Evolutionary conservation across 164 flowering plant species (phyloP), one percentile per base, ranked within the genome.

Genomic region (Magnolia kwangsiensis): DNA sequence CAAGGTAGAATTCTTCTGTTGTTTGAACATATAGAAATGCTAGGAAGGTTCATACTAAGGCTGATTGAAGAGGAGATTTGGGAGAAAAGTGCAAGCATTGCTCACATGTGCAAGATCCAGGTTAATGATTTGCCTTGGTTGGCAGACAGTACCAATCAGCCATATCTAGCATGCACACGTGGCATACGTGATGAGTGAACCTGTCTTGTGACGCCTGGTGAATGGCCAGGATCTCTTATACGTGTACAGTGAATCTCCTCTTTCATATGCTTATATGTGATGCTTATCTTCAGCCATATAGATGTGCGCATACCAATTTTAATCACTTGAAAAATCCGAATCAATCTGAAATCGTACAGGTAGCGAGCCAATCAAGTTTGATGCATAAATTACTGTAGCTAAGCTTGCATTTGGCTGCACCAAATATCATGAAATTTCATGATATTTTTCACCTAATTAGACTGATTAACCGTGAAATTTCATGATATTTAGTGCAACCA

Each of bases 1-100:
- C 83, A 93, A 93, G 97, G 98, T 92, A 83, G 5, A 13, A 31
- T 20, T 70, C 49, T 13, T 9, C 18, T 55, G 18, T 3, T 55
- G 18, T 11, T 55, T 16, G 18, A 16, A 11, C 61, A 55, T 8
- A 11, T 55, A 55, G 13, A 55, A 16, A 55, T 55, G 18, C 16
- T 55, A 55, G 61, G 61, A 55, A 55, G 18, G 18, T 55, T 55
- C 61, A 55, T 55, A 11, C 18, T 37, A 37, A 37, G 45, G 45
- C 45, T 37, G 45, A 37, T 55, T 55, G 13, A 55, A 14, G 18
- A 55, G 61, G 61, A 16, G 19, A 37, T 37, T 37, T 37, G 7
- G 45, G 45, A 37, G 7, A 37, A 37, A 37, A 37, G 45, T 37
- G 45, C 45, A 37, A 37, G 45, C 45, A 37, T 37, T 37, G 45